phyloP scores from a whole-genome alignment of 2,329 filamentous ascomycete species.

The Fusarium virguliforme region DNA sequence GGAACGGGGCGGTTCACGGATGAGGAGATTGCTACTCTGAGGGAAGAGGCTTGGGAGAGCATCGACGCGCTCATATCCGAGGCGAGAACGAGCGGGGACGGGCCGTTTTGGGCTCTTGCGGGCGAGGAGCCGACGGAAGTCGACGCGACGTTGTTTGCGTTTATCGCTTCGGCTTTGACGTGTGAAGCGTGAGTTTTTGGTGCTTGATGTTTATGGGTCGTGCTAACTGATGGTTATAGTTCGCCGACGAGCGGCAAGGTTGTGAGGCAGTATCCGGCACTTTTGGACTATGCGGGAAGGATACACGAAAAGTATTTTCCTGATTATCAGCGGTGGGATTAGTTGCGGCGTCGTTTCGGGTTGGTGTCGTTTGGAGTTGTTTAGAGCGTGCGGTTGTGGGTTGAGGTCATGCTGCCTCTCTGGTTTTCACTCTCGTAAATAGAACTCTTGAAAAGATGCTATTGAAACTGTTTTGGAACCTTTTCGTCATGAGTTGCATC shows the following conservation, averaged over 20 bases:
- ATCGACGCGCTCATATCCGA: constrained; percentile 63
- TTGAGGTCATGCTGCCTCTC: background rate
- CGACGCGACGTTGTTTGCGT: constrained; percentile 72
- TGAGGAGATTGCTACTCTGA: constrained; percentile 65
- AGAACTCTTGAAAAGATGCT: background rate
- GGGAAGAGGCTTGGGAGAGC: constrained; percentile 69
- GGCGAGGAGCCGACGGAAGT: constrained; percentile 69
- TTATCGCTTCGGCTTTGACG: constrained; percentile 68
- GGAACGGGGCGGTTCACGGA: constrained; percentile 67
- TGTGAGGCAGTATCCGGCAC: constrained; percentile 63
- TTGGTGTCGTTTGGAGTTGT: background rate
- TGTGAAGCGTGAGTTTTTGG: constrained; percentile 66
- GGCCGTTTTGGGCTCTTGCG: constrained; percentile 72
- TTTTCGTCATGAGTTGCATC: too few species aligned
- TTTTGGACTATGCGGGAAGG: constrained; percentile 70
- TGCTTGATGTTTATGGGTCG: background rate
- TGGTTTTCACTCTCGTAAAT: background rate
- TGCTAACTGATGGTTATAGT: constrained; percentile 52
- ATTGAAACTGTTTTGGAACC: background rate
- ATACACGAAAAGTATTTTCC: constrained; percentile 72
- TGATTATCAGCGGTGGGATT: constrained; percentile 66
- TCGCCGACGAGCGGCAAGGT: constrained; percentile 64
- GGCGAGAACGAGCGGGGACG: constrained; percentile 48
- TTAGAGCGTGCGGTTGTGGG: background rate
- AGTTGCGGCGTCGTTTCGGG: background rate